Evolutionary conservation across 2,329 filamentous ascomycete genomes (phyloP), one percentile per base, ranked within the genome.

Genomic region (Pseudogymnoascus pannorum): DNA sequence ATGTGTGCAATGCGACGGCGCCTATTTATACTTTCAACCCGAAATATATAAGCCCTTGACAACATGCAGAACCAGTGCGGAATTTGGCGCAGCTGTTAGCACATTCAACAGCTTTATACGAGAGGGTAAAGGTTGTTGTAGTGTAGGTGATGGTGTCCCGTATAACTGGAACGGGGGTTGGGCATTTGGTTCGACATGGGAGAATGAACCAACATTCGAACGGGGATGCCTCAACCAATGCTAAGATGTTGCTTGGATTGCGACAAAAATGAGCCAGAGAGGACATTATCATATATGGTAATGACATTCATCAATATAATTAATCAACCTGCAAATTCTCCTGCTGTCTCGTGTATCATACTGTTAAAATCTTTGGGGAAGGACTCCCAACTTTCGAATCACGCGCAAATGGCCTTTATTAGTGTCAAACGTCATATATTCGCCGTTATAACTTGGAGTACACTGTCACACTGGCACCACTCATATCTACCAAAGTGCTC

Each of bases 401-500:
- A 18, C 36, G 36, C n/a, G 3, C 18, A 42, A 12, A 22, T 42
- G 14, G 18, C 2, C n/a, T n/a, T n/a, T n/a, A n/a, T 31, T 31
- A n/a, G 38, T 58, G 22, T 16, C 20, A 20, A 40, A 59, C 24
- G 33, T 18, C 57, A 36, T 26, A 24, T 31, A 42, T 31, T 18
- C 26, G 6, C 42, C 29, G 33, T 64, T 42, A 69, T 59, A 73
- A 65, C 74, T 91, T 91, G 29, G 86, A 79, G 75, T 94, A 96
- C 0, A 91, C 87, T 7, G 83, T 92, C 61, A 79, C 83, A 62
- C 87, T 88, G 64, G 74, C 79, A 33, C 87, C 88, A 61, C 71
- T 68, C 80, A 92, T 88, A 73, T 96, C 91, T 2, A 96, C 87
- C 29, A 96, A 75, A 1, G 91, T 95, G 74, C 91, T 95, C 80